Percentiles rank a stretch among this genome's conserved stretches.
These are phyloP conservation scores for Phytophthora rubi DNA, from an alignment of 352 stramenopile species.

Conservation along the genomic window DNA sequence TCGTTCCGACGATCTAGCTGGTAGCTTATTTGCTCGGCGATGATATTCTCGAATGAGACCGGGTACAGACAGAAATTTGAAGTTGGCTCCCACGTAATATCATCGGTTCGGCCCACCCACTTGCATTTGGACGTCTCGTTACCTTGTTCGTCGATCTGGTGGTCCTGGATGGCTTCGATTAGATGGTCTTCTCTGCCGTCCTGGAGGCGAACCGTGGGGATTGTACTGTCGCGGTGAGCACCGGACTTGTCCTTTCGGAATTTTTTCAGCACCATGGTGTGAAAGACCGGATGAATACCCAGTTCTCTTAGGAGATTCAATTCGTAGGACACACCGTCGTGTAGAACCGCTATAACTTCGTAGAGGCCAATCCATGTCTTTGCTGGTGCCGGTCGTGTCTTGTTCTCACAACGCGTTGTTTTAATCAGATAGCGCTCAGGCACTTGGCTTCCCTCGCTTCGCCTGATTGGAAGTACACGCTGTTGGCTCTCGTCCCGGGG, in stretches of 20 bases:
- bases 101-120: constrained; percentile 3
- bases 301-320: too few species aligned
- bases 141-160: neutral
- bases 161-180: neutral
- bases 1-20: neutral
- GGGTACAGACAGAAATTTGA: constrained; percentile 8
- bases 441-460: too few species aligned
- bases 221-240: too few species aligned
- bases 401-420: too few species aligned
- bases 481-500: too few species aligned
- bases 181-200: constrained; percentile 7
- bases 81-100: constrained; percentile 13
- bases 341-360: neutral
- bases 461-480: too few species aligned
- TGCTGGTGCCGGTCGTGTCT: too few species aligned
- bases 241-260: too few species aligned
- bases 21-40: neutral
- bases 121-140: constrained; percentile 7
- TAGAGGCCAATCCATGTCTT: neutral
- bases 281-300: too few species aligned
- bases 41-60: constrained; percentile 12
- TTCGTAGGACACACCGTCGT: too few species aligned
- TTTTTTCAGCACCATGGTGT: too few species aligned
- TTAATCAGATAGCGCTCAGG: too few species aligned
- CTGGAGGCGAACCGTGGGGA: constrained; percentile 4